A percentile compares a stretch with the other conserved stretches of the same genome.
phyloP scores from a whole-genome alignment of 306 rosid genomes.

The Abrus pulchellus region DNA sequence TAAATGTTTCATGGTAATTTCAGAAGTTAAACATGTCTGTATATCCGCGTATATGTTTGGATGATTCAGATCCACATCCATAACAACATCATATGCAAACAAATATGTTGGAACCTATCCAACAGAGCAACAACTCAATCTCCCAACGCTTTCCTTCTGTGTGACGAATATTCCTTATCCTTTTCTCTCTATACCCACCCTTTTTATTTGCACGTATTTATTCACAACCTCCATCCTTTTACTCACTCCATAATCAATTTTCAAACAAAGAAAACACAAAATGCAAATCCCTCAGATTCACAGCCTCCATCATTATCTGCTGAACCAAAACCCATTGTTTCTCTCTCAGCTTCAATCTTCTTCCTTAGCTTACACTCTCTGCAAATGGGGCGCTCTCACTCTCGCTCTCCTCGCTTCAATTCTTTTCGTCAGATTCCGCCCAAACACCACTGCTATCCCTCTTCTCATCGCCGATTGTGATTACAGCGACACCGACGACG shows the following conservation, averaged over 20 bases:
- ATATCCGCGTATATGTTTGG: not conserved
- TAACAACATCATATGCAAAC: not conserved
- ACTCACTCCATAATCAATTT: not conserved
- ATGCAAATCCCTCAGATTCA: conserved; percentile 63
- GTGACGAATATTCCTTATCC: conserved; percentile 31
- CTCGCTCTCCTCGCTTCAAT: conserved; percentile 68
- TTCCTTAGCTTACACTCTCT: conserved; percentile 52
- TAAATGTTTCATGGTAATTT: not conserved
- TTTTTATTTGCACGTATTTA: not conserved
- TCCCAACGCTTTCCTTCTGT: conserved; percentile 38
- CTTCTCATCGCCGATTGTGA: conserved; percentile 49
- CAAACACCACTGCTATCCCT: conserved; percentile 39
- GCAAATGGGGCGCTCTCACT: conserved; percentile 72
- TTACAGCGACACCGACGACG: conserved; percentile 48
- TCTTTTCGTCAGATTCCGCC: conserved; percentile 45
- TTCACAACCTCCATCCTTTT: not conserved
- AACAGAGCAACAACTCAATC: conserved; percentile 2
- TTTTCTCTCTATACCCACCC: not conserved
- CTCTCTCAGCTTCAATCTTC: conserved; percentile 49
- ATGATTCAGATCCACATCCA: not conserved
- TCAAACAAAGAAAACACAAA: not conserved
- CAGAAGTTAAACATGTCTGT: no score
- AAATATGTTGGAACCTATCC: not conserved
- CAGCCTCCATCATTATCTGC: conserved; percentile 52
- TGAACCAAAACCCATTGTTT: conserved; percentile 46